These are phyloP conservation scores for Orbilia ellipsospora DNA, from an alignment of 2,329 filamentous ascomycete species.

Conservation along the genomic window DNA sequence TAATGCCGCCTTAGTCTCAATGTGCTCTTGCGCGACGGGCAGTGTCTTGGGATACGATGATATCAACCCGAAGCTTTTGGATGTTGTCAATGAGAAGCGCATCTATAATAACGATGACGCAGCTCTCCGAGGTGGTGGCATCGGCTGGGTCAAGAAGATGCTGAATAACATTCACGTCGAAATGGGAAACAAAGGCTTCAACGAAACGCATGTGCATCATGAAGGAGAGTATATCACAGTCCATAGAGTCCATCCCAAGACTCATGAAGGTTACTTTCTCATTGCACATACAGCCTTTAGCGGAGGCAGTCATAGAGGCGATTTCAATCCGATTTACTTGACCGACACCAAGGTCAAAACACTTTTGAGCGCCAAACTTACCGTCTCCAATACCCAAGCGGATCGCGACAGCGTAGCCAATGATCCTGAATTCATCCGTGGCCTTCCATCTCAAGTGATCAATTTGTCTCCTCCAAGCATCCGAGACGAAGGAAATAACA, in stretches of 20 bases:
- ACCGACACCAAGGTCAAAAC: conserved; percentile 85
- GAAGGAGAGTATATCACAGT: conserved; percentile 96
- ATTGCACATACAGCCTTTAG: conserved; percentile 97
- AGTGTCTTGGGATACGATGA: conserved; percentile 99
- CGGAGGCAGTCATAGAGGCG: conserved; percentile 83
- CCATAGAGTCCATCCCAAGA: conserved; percentile 91
- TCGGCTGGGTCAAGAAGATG: conserved; percentile 89
- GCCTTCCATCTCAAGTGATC: conserved; percentile 77
- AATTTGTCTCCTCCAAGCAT: conserved; percentile 75
- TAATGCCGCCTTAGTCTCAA: conserved; percentile 91
- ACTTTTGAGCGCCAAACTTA: conserved; percentile 89
- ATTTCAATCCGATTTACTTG: conserved; percentile 81
- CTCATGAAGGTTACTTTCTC: conserved; percentile 91
- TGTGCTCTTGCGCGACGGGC: conserved; percentile 93
- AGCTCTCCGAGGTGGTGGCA: conserved; percentile 73
- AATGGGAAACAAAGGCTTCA: conserved; percentile 95
- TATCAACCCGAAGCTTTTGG: conserved; percentile 91
- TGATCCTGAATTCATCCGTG: conserved; percentile 78
- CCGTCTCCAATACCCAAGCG: conserved; percentile 82
- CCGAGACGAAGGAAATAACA: conserved; percentile 77
- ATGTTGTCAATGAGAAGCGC: conserved; percentile 88
- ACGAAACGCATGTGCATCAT: conserved; percentile 96
- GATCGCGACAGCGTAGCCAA: conserved; percentile 72
- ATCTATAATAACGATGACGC: conserved; percentile 70
- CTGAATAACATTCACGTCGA: conserved; percentile 93